Evolutionary conservation across 108 stramenopile genomes (phyloP), one percentile per base, ranked within the genome.

Genomic region (Discostella stelligeroides): DNA sequence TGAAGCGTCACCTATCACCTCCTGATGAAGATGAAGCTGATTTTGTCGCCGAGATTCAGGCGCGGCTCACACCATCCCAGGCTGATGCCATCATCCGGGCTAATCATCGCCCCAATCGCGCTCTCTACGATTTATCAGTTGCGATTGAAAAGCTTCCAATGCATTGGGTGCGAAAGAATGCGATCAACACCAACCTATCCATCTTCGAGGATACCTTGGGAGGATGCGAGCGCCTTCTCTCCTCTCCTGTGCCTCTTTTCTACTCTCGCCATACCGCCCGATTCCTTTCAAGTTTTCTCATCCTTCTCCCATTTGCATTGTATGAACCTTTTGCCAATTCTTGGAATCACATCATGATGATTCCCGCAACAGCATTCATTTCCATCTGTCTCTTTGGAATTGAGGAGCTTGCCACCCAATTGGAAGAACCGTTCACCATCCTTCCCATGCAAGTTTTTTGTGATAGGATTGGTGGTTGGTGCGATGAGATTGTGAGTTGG

Each of bases 391-490:
- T 92, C 13, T 82, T 92, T 53, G 88, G 91, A 30, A 89, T 92
- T 47, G 91, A 92, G 72, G 91, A 92, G 68, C 70, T 92, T 38
- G 88, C 83, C 2, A 82, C 82, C 29, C 87, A 88, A 41, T 45
- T 92, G 50, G 92, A 93, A 67, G 89, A 93, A 68, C 92, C 92
- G 6, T 90, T 93, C 62, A 88, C 81, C 23, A 87, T 93, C 43
- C 68, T 93, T 14, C 92, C 92, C 13, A 83, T 83, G 83, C 89
- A 88, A 60, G 84, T 70, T n/a, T 91, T 88, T 55, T 88, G 90
- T 64, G 90, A 91, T 61, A 87, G 84, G 63, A 87, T 89, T 74
- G 69, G 71, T 15, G 60, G 17, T 6, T 60, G 59, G 58, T 75
- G 73, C 51, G 73, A 75, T 62, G 73, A 75, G 45, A 75, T 75